These are phyloP conservation scores for Camelina neglecta DNA, from an alignment of 345 rosid species.

Conservation along the genomic window DNA sequence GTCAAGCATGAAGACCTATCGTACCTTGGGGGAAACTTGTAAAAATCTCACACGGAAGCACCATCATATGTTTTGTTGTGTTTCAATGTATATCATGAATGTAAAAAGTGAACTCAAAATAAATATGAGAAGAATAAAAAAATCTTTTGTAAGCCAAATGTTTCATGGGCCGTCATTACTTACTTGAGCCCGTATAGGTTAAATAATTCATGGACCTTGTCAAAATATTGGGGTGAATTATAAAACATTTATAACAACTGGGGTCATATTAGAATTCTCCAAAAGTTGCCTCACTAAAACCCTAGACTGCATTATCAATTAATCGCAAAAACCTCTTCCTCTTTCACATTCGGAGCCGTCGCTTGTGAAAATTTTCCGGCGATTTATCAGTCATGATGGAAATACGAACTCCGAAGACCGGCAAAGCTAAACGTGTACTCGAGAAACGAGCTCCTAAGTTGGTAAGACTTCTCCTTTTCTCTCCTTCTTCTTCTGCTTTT, in stretches of 20 bases:
- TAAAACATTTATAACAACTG: too few relatives aligned
- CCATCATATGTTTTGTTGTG: constrained; percentile 34
- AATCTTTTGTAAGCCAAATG: too few relatives aligned
- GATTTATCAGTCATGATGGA: constrained; percentile 53
- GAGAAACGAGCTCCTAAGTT: constrained; percentile 85
- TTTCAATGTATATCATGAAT: constrained; percentile 1
- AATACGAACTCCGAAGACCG: constrained; percentile 59
- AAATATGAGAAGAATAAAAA: background rate
- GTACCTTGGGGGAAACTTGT: constrained; percentile 26
- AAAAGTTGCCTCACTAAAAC: constrained; percentile 34
- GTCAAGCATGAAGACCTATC: constrained; percentile 29
- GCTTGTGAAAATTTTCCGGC: constrained; percentile 23
- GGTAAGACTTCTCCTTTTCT: constrained; percentile 47
- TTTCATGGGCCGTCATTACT: too few relatives aligned
- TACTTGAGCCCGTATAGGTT: too few relatives aligned
- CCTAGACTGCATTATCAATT: constrained; percentile 24
- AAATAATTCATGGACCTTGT: too few relatives aligned
- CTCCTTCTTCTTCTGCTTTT: background rate
- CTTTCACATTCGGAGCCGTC: constrained; percentile 30
- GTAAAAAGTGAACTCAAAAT: background rate
- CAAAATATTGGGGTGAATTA: too few relatives aligned
- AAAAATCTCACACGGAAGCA: constrained; percentile 22
- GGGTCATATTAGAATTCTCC: too few relatives aligned
- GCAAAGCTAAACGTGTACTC: constrained; percentile 63
- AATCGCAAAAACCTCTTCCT: constrained; percentile 21